Conservation (phyloP, 306 rosid genomes). For the Pachyrhizus erosus region DNA sequence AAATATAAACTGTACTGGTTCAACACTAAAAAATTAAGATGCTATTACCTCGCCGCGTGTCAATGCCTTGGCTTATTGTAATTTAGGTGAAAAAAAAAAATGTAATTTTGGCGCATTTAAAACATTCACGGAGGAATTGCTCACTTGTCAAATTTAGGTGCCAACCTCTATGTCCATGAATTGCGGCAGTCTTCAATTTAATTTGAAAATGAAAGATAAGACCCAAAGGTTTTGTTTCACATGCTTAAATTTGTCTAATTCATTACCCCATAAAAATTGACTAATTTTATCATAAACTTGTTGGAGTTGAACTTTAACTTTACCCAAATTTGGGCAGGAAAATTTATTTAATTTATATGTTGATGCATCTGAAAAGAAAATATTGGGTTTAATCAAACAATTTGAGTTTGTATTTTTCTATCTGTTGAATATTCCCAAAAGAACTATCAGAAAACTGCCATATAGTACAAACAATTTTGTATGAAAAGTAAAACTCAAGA, state of each 20-base stretch:
- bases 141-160: slow-evolving; percentile 39
- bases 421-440: too few species aligned
- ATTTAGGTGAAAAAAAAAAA: neutral
- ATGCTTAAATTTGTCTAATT: neutral
- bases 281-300: neutral
- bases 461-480: too few species aligned
- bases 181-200: neutral
- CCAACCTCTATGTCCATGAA: slow-evolving; percentile 16
- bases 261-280: neutral
- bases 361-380: too few species aligned
- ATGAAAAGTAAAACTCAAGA: too few species aligned
- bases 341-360: too few species aligned
- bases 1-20: neutral
- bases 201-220: slow-evolving; percentile 7
- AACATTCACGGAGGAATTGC: slow-evolving; percentile 1
- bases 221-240: neutral
- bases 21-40: neutral
- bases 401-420: too few species aligned
- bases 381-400: too few species aligned
- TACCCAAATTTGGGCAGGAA: too few species aligned
- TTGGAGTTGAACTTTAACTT: too few species aligned
- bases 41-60: neutral
- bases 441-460: too few species aligned
- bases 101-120: neutral
- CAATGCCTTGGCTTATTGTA: neutral